These are phyloP conservation scores for Eustoma russellianum DNA, from an alignment of 257 asterid species.

Conservation along the genomic window DNA sequence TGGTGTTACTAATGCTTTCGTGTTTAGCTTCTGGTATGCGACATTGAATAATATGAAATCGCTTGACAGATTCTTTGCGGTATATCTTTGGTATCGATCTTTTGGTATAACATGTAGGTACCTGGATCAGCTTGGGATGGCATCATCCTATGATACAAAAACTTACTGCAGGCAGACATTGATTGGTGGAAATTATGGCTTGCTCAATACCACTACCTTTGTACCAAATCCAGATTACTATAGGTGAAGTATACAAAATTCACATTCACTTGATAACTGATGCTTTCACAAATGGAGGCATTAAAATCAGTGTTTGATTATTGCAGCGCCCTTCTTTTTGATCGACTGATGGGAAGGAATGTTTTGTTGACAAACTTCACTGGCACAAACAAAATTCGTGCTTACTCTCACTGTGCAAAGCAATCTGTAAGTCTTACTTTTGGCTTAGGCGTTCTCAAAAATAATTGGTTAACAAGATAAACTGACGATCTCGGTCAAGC, in stretches of 20 bases:
- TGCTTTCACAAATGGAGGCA: background rate
- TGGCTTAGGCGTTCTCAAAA: background rate
- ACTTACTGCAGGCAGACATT: slow-evolving; percentile 73
- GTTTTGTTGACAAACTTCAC: slow-evolving; percentile 46
- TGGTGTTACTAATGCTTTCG: slow-evolving; percentile 60
- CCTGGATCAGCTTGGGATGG: slow-evolving; percentile 70
- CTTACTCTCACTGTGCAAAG: slow-evolving; percentile 74
- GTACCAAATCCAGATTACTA: slow-evolving; percentile 83
- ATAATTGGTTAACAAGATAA: background rate
- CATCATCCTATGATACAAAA: slow-evolving; percentile 54
- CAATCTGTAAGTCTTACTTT: slow-evolving; percentile 45
- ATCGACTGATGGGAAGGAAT: slow-evolving; percentile 61
- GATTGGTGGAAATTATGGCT: slow-evolving; percentile 86
- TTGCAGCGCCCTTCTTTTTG: slow-evolving; percentile 86
- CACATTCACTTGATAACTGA: too few relatives aligned
- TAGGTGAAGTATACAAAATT: slow-evolving; percentile 29
- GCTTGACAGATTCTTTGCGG: too few relatives aligned
- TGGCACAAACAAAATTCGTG: slow-evolving; percentile 51
- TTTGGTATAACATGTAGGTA: slow-evolving; percentile 36
- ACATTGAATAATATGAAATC: background rate
- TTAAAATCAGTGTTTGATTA: background rate
- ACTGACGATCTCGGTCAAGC: slow-evolving; percentile 17
- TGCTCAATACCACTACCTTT: slow-evolving; percentile 61
- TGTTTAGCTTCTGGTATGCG: slow-evolving; percentile 65
- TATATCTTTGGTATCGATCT: too few relatives aligned